Base-by-base conservation (phyloP, 2,329 filamentous ascomycete genomes). In the Fusarium oligoseptatum region DNA sequence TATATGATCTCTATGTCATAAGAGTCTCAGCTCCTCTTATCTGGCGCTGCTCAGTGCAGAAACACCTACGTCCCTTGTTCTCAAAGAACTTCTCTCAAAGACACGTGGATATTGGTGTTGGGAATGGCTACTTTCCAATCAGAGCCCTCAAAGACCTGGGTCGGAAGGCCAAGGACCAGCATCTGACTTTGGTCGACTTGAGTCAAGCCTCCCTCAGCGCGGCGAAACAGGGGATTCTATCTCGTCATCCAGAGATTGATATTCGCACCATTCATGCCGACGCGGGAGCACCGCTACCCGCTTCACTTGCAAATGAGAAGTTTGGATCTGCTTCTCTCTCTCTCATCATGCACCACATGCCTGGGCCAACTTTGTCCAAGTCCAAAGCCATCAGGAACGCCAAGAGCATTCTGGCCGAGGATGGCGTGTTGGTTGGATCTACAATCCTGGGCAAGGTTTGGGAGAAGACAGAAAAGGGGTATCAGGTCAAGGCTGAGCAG, bases 31-130 rank as follows among this genome's bases (percentile, higher is more conserved):
- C 50, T 7, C 67, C 64, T 2, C n/a, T 61, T 4, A 41, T 67
- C 12, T 71, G 68, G 67, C 57, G 52, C 11, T 66, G 63, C 20
- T 66, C 67, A 6, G 2, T 56, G 2, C 9, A 65, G 0, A 65
- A 61, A 1, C 8, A 48, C 3, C 34, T 70, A 8, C 66, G 55
- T 2, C 68, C 66, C 0, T 10, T 70, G 1, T 70, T 70, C 37
- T 60, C 45, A 1, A 4, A 32, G n/a, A 66, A 69, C 34, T 71
- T 71, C 11, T 71, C 68, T 1, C 57, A 43, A 24, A 48, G 34
- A 11, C 68, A 71, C 20, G 15, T 71, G 3, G 68, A 71, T 6
- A 69, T 71, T 27, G 68, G 68, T 3, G 68, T 71, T 57, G 68
- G 68, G 2, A 71, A 56, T 8, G 68, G 66, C 0, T 71, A 69